These are phyloP conservation scores for Dactylis glomerata DNA, from an alignment of 176 grass and related monocot species.

Conservation along the genomic window DNA sequence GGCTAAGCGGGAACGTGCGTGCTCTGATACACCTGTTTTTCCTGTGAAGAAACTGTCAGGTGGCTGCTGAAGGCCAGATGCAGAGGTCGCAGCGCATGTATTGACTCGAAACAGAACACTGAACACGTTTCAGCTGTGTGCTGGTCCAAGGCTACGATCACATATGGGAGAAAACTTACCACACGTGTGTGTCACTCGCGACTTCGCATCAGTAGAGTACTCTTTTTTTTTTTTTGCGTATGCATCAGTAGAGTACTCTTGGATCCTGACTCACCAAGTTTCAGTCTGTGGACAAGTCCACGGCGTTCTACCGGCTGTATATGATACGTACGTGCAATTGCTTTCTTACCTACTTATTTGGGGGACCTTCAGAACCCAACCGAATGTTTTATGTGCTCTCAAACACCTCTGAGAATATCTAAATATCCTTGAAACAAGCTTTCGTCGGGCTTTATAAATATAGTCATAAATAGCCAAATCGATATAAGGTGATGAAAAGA, in stretches of 20 bases:
- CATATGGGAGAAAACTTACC: slow-evolving; percentile 3
- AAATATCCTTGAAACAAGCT: too few relatives aligned
- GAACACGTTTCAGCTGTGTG: background rate
- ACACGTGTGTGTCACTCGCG: background rate
- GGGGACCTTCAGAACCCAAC: too few relatives aligned
- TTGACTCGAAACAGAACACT: slow-evolving; percentile 2
- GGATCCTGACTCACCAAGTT: background rate
- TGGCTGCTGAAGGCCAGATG: background rate
- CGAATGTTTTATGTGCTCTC: too few relatives aligned
- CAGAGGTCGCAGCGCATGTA: slow-evolving; percentile 30
- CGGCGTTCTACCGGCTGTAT: too few relatives aligned
- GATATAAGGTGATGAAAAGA: too few relatives aligned
- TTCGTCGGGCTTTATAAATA: too few relatives aligned
- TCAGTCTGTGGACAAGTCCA: background rate
- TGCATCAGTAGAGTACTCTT: background rate
- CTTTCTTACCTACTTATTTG: too few relatives aligned
- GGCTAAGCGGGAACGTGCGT: background rate
- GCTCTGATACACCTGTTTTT: background rate
- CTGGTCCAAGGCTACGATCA: background rate
- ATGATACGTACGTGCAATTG: too few relatives aligned
- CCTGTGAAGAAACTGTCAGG: too few relatives aligned
- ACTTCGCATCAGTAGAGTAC: background rate
- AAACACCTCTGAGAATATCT: too few relatives aligned
- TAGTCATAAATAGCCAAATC: too few relatives aligned
- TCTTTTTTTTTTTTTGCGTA: too few relatives aligned